These are phyloP conservation scores for Penicillium sp. DNA, from an alignment of 2,329 filamentous ascomycete genomes.

Conservation along the genomic window DNA sequence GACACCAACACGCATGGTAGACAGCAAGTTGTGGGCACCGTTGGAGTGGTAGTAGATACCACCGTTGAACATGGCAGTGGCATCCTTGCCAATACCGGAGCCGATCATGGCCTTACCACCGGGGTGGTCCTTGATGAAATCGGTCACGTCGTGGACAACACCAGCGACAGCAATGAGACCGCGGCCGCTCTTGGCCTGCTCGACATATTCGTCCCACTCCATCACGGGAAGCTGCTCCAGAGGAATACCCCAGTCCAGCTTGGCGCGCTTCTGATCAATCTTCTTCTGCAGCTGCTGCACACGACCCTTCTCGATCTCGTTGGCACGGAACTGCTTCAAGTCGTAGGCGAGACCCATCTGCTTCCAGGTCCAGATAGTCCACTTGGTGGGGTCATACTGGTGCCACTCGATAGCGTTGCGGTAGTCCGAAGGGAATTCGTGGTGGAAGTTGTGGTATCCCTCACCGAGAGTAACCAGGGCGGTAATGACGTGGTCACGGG, in stretches of 20 bases:
- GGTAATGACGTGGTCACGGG: conserved; percentile 83
- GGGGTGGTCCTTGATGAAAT: conserved; percentile 88
- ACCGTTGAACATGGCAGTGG: conserved; percentile 87
- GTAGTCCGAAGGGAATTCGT: conserved; percentile 92
- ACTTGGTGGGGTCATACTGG: conserved; percentile 91
- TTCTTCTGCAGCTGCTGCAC: conserved; percentile 91
- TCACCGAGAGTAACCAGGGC: conserved; percentile 82
- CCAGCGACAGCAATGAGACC: conserved; percentile 76
- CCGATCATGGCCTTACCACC: conserved; percentile 85
- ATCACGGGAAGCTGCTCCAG: conserved; percentile 83
- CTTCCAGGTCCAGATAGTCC: conserved; percentile 84
- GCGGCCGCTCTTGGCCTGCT: conserved; percentile 74
- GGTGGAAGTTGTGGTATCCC: conserved; percentile 94
- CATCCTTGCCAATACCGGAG: conserved; percentile 81
- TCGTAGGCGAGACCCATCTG: conserved; percentile 79
- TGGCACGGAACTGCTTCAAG: conserved; percentile 85
- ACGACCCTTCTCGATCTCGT: conserved; percentile 90
- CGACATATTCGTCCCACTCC: conserved; percentile 82
- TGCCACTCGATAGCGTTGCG: conserved; percentile 88
- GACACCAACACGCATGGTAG: conserved; percentile 84
- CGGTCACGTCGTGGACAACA: conserved; percentile 79
- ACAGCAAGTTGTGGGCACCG: conserved; percentile 83
- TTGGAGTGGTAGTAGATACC: conserved; percentile 90
- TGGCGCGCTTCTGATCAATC: conserved; percentile 80
- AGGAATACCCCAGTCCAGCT: conserved; percentile 82